Base-by-base conservation (phyloP, 225 moss, liverwort and hornwort species). In the Asterella californica region DNA sequence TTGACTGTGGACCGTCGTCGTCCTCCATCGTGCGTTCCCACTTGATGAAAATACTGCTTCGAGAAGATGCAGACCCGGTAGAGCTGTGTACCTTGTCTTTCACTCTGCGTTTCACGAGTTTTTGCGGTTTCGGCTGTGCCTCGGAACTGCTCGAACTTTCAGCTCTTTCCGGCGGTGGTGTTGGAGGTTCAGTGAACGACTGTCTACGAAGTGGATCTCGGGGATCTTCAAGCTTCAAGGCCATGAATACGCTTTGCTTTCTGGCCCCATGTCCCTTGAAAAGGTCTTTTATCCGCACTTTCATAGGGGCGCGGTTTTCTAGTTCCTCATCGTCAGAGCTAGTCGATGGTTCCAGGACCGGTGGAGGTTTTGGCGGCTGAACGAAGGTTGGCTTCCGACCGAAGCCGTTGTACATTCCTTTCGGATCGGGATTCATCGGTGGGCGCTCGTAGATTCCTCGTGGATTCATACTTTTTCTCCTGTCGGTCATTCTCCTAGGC, bases 61-160 rank as follows among this genome's bases (percentile, higher is more conserved):
- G 48, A 29, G 69, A 69, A 33, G 68, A 68, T n/a, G 34, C 32
- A n/a, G 52, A 33, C 10, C 79, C 79, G 33, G 18, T 75, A 12
- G 17, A 27, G 38, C 76, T 42, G 21, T 27, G 50, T 6, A 79
- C 32, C n/a, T 55, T 49, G 14, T 79, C 79, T 70, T 79, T 79
- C 6, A 79, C 68, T 30, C 79, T 79, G 79, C 79, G 79, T 79
- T 79, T 79, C 52, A 68, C 67, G 7, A 70, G 79, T 42, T 79
- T 79, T 25, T 78, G 78, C n/a, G 65, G 78, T 33, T 48, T 65
- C 10, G 15, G 8, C 29, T 65, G n/a, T 27, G 46, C 37, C 29
- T 78, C 64, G 6, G 64, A 78, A 50, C 64, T 78, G 61, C 62
- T 77, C 0, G 78, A 65, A 45, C 64, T 65, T 78, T 66, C 47